Conservation (phyloP, 139 green algal genomes). For the Closterium sp. region DNA sequence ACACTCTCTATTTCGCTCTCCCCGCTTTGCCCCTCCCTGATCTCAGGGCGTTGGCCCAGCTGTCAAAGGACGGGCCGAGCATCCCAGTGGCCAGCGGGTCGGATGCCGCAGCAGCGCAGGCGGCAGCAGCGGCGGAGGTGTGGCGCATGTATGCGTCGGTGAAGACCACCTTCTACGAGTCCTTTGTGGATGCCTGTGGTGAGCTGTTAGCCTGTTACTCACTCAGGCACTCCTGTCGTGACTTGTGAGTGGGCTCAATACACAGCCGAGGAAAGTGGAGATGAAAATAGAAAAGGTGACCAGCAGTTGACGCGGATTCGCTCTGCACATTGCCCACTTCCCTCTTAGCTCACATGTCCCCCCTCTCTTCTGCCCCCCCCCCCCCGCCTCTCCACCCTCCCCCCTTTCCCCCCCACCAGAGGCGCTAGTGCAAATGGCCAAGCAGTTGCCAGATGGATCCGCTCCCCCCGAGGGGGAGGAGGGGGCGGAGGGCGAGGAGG, state of each 20-base stretch:
- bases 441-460: background rate
- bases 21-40: background rate
- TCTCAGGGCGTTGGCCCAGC: conserved; percentile 7
- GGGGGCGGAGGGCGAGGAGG: background rate
- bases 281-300: too few species aligned
- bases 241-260: too few species aligned
- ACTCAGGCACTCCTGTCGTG: too few species aligned
- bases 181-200: conserved; percentile 38
- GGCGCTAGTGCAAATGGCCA: conserved; percentile 13
- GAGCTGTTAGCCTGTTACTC: background rate
- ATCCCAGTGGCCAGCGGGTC: background rate
- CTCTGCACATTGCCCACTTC: too few species aligned
- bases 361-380: background rate
- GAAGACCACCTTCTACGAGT: conserved; percentile 41
- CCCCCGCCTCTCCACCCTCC: too few species aligned
- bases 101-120: background rate
- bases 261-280: too few species aligned
- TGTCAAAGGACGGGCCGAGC: conserved; percentile 6
- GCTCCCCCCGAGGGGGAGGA: background rate
- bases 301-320: too few species aligned
- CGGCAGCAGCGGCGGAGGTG: conserved; percentile 12
- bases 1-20: background rate
- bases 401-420: background rate
- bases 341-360: too few species aligned
- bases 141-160: conserved; percentile 27